Evolutionary conservation across 2,329 filamentous ascomycete genomes (phyloP).

Genomic region (Mariannaea elegans): DNA sequence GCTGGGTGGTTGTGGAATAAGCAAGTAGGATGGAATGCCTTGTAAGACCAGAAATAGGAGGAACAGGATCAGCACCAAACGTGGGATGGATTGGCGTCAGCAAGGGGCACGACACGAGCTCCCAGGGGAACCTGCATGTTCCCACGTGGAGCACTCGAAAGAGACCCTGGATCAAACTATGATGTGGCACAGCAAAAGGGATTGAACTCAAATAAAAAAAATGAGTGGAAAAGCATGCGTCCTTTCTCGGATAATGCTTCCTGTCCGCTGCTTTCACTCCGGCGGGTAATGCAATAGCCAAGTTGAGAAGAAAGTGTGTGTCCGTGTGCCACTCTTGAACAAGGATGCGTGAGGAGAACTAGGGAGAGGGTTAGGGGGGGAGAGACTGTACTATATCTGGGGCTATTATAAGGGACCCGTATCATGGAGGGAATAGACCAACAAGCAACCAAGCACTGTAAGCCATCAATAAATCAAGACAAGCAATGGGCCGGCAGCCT

Average conservation of each 20-base stretch:
- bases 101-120: slow-evolving; percentile 23
- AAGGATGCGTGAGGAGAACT: slow-evolving; percentile 17
- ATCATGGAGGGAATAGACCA: slow-evolving; percentile 1
- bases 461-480: not conserved
- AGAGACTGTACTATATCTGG: slow-evolving; percentile 19
- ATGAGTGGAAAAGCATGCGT: not conserved
- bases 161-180: slow-evolving; percentile 5
- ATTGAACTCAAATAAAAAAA: not conserved
- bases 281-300: slow-evolving; percentile 3
- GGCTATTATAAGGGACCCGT: slow-evolving; percentile 9
- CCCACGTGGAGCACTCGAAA: slow-evolving; percentile 32
- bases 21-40: slow-evolving; percentile 10
- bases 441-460: not conserved
- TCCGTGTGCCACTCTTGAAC: slow-evolving; percentile 25
- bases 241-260: not conserved
- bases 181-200: slow-evolving; percentile 16
- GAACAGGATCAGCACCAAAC: slow-evolving; percentile 12
- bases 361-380: slow-evolving; percentile 19
- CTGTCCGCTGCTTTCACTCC: not conserved
- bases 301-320: slow-evolving; percentile 20
- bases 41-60: slow-evolving; percentile 8
- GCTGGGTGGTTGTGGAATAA: slow-evolving; percentile 6
- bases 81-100: slow-evolving; percentile 5
- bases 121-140: slow-evolving; percentile 39
- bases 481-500: not conserved